These are phyloP conservation scores for Spathaspora hagerdaliae DNA, from an alignment of 805 yeast species.

Conservation along the genomic window DNA sequence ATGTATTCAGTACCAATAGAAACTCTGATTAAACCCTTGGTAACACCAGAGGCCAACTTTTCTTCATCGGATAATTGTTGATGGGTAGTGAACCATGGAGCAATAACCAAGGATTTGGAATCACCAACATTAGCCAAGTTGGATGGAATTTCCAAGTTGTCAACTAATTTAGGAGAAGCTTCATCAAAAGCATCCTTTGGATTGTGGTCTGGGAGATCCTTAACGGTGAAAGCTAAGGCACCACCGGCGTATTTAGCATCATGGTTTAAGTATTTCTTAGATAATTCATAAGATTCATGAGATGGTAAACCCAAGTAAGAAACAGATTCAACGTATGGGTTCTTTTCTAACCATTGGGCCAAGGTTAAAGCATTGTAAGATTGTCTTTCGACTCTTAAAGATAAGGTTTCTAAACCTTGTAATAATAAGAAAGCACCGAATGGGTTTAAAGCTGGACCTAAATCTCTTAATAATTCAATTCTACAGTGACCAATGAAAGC, in stretches of 20 bases:
- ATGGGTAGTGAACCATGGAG: constrained; percentile 95
- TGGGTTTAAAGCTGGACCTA: constrained; percentile 88
- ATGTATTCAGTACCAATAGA: constrained; percentile 89
- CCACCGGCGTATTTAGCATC: constrained; percentile 75
- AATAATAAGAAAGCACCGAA: constrained; percentile 80
- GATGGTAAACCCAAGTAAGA: constrained; percentile 86
- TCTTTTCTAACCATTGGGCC: constrained; percentile 70
- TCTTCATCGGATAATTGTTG: constrained; percentile 84
- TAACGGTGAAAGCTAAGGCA: constrained; percentile 85
- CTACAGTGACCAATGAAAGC: constrained; percentile 81
- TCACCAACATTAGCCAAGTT: constrained; percentile 97
- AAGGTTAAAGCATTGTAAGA: constrained; percentile 75
- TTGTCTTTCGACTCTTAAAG: constrained; percentile 92
- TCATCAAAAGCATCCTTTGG: constrained; percentile 61
- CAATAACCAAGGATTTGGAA: constrained; percentile 89
- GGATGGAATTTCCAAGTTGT: constrained; percentile 77
- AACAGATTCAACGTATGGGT: constrained; percentile 81
- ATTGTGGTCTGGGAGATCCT: constrained; percentile 43
- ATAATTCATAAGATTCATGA: constrained; percentile 73
- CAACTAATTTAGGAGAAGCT: constrained; percentile 82
- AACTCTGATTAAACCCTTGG: constrained; percentile 82
- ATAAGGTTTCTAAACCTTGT: constrained; percentile 92
- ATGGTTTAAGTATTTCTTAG: constrained; percentile 69
- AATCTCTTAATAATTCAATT: constrained; percentile 82
- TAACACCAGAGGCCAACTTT: constrained; percentile 79